Conservation (phyloP, 257 asterid species). For the Solanum pennellii region DNA sequence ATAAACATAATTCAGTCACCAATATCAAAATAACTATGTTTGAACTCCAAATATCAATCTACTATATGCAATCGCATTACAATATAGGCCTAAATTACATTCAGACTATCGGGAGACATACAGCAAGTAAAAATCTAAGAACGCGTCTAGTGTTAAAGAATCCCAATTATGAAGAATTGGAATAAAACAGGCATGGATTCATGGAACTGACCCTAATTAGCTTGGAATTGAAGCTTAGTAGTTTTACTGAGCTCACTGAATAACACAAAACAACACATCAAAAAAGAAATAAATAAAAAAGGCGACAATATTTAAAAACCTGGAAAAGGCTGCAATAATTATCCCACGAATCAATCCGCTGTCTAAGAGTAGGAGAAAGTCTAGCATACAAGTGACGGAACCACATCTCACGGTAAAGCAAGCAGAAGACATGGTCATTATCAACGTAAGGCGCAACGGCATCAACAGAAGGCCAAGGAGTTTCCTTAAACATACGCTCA, state of each 20-base stretch:
- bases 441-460: slow-evolving; percentile 78
- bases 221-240: not conserved
- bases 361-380: slow-evolving; percentile 69
- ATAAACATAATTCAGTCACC: not conserved
- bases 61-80: not conserved
- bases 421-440: slow-evolving; percentile 86
- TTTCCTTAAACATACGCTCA: slow-evolving; percentile 80
- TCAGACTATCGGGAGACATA: not conserved
- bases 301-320: slow-evolving; percentile 18
- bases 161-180: not conserved
- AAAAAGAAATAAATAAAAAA: not conserved
- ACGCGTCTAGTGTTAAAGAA: not conserved
- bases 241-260: not conserved
- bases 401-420: slow-evolving; percentile 98
- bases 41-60: not conserved
- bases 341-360: slow-evolving; percentile 91
- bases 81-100: not conserved
- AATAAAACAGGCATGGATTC: not conserved
- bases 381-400: slow-evolving; percentile 84
- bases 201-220: not conserved
- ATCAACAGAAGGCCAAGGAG: slow-evolving; percentile 93
- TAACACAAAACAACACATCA: not conserved
- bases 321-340: slow-evolving; percentile 83
- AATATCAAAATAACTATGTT: not conserved
- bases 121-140: not conserved